phyloP scores from a whole-genome alignment of 768 basidiomycete genomes.

The Russula lepida region DNA sequence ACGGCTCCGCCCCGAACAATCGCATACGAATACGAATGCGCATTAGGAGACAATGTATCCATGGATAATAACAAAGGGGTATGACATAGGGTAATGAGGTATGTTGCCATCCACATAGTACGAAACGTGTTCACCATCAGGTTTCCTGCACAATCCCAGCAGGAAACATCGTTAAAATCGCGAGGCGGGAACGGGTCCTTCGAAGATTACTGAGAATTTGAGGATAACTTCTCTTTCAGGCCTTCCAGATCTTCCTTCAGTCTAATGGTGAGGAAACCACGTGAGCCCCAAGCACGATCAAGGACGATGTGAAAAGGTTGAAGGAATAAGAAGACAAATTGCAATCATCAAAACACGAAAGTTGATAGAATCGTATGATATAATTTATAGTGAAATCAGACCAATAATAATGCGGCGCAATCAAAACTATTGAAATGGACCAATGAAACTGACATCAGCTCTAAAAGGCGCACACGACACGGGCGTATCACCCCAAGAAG shows the following conservation, averaged over 20 bases:
- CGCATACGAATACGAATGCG: not conserved
- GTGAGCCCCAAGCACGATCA: constrained; percentile 12
- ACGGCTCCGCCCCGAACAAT: not conserved
- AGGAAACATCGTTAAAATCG: not conserved
- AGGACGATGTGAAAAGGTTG: not conserved
- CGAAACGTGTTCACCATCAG: constrained; percentile 12
- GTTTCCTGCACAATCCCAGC: constrained; percentile 1
- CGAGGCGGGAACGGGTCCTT: constrained; percentile 8
- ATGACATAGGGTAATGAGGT: constrained; percentile 17
- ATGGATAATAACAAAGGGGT: constrained; percentile 22
- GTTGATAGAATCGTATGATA: not conserved
- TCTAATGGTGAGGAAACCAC: constrained; percentile 32
- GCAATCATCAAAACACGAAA: constrained; percentile 25
- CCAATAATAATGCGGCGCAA: not conserved
- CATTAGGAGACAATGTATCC: constrained; percentile 14
- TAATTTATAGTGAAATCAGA: not conserved
- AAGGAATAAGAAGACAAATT: not conserved
- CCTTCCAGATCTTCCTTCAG: constrained; percentile 58
- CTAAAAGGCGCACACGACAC: constrained; percentile 14
- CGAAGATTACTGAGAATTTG: constrained; percentile 7
- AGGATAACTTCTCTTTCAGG: constrained; percentile 33
- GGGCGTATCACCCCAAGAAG: constrained; percentile 15
- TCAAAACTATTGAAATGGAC: not conserved
- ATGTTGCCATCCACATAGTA: constrained; percentile 10
- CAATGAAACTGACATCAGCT: not conserved